Evolutionary conservation across 768 basidiomycete genomes (phyloP).

Genomic region (Porpolomopsis calyptriformis): DNA sequence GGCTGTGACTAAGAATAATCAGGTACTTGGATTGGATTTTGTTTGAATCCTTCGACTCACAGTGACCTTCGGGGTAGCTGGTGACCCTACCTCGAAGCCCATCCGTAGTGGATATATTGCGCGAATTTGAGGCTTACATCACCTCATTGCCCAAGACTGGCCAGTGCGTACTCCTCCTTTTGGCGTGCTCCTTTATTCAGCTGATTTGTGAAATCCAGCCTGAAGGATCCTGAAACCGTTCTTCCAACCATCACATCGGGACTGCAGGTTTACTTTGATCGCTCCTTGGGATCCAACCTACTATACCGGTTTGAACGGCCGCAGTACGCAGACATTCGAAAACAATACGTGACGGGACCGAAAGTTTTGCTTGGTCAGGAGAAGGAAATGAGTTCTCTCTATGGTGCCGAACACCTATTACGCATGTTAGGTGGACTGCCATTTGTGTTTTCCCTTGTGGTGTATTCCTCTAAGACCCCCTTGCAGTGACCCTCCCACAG

Average conservation of each 20-base stretch:
- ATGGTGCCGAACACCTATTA: slow-evolving; percentile 90
- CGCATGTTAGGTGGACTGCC: slow-evolving; percentile 82
- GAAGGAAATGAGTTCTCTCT: slow-evolving; percentile 81
- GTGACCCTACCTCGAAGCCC: slow-evolving; percentile 76
- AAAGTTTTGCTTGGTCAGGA: slow-evolving; percentile 59
- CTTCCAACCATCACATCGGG: slow-evolving; percentile 78
- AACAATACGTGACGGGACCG: slow-evolving; percentile 61
- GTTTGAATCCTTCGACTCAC: not conserved
- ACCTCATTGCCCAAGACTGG: slow-evolving; percentile 33
- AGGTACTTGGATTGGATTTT: slow-evolving; percentile 36
- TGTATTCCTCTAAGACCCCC: slow-evolving; percentile 3
- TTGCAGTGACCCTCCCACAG: slow-evolving; percentile 76
- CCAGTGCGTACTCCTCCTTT: slow-evolving; percentile 26
- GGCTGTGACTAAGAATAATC: slow-evolving; percentile 86
- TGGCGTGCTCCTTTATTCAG: not conserved
- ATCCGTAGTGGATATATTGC: slow-evolving; percentile 64
- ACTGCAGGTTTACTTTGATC: slow-evolving; percentile 86
- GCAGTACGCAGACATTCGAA: slow-evolving; percentile 76
- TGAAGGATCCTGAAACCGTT: slow-evolving; percentile 60
- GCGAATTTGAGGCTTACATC: slow-evolving; percentile 65
- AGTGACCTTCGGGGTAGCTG: slow-evolving; percentile 38
- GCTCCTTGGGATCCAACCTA: slow-evolving; percentile 78
- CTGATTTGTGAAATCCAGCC: slow-evolving; percentile 25
- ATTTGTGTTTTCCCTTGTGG: not conserved
- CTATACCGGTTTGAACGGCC: slow-evolving; percentile 93